Evolutionary conservation across 139 green algal species (phyloP).

Genomic region (Chlamydomonas schloesseri): DNA sequence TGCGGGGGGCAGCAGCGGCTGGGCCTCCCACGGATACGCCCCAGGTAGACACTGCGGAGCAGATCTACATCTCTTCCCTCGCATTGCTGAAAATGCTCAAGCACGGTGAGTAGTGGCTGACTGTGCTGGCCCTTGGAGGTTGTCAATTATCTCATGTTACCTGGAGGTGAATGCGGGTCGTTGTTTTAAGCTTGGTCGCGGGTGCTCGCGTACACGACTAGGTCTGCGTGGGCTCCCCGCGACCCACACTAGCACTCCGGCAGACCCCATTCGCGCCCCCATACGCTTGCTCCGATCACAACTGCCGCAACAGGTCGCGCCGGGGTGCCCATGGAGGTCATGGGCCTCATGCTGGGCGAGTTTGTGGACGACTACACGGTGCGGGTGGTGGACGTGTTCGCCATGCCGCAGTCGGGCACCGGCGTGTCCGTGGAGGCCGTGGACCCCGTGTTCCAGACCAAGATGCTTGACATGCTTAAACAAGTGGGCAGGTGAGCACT

Average conservation of each 20-base stretch:
- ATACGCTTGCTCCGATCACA: no score
- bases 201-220: no score
- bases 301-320: constrained; percentile 80
- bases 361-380: constrained; percentile 99
- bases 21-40: constrained; percentile 59
- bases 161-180: no score
- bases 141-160: no score
- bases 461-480: constrained; percentile 99
- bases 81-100: constrained; percentile 99
- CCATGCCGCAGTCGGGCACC: constrained; percentile 98
- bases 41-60: constrained; percentile 92
- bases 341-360: constrained; percentile 99
- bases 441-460: constrained; percentile 99
- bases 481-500: constrained; percentile 90
- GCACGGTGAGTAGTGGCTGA: constrained; percentile 78
- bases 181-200: no score
- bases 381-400: constrained; percentile 98
- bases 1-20: constrained; percentile 48
- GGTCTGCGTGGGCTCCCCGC: no score
- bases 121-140: no score
- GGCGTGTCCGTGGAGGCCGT: constrained; percentile 98
- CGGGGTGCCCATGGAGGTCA: constrained; percentile 99
- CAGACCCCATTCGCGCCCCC: no score
- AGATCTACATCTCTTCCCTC: constrained; percentile 98
- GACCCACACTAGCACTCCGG: no score